A percentile compares a stretch with the other conserved stretches of the same genome.
Evolutionary conservation across 2,329 filamentous ascomycete species (phyloP).

Genomic region (Ambrosiella xylebori): DNA sequence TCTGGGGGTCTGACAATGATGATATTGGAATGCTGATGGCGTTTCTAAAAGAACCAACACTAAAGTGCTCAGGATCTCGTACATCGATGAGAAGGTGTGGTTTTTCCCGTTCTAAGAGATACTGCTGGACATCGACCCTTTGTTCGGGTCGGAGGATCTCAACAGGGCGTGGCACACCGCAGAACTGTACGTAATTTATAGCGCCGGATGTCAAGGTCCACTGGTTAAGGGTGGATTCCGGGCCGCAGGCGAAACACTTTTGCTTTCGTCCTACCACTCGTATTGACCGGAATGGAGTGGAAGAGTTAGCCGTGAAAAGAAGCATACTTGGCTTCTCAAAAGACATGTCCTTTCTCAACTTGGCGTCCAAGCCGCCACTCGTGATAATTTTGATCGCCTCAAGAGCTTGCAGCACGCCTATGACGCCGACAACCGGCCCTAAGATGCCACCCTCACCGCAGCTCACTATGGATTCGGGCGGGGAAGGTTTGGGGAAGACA

Average conservation of each 20-base stretch:
- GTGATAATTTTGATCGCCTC: conserved; percentile 76
- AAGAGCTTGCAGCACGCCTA: conserved; percentile 83
- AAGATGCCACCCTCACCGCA: conserved; percentile 89
- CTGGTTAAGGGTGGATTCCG: conserved; percentile 40
- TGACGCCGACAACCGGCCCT: conserved; percentile 78
- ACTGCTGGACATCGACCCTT: conserved; percentile 48
- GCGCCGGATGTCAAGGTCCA: conserved; percentile 45
- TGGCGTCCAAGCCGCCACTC: conserved; percentile 7
- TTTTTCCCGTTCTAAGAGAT: conserved; percentile 19
- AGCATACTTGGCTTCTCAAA: conserved; percentile 21
- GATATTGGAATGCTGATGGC: conserved; percentile 51
- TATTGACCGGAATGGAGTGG: conserved; percentile 50
- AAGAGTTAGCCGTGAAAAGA: conserved; percentile 29
- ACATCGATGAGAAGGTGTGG: conserved; percentile 60
- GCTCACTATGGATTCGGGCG: conserved; percentile 61
- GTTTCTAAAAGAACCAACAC: conserved; percentile 57
- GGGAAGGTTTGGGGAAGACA: conserved; percentile 75
- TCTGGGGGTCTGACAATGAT: conserved; percentile 33
- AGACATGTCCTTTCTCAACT: neutral
- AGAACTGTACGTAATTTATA: conserved; percentile 75
- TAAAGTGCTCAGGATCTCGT: conserved; percentile 68
- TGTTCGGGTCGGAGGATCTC: conserved; percentile 42
- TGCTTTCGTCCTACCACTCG: conserved; percentile 51
- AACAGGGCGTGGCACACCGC: conserved; percentile 43
- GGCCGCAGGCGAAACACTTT: conserved; percentile 63